These are phyloP conservation scores for Guadua angustifolia DNA, from an alignment of 176 grass and related monocot genomes.

Conservation along the genomic window DNA sequence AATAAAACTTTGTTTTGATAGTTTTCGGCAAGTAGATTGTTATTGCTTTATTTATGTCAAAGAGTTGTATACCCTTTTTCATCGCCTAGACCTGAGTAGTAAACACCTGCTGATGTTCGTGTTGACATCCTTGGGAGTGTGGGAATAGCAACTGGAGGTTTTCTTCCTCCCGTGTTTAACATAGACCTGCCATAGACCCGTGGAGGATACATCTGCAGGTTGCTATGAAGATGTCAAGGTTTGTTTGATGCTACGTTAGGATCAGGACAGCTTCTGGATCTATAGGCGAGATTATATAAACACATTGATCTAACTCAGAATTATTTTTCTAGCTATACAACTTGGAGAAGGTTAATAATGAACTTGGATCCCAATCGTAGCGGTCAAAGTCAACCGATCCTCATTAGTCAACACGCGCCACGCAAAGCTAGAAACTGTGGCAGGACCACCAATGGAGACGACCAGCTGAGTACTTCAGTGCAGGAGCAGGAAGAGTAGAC, in stretches of 20 bases:
- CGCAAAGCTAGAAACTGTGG: background rate
- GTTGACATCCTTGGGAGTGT: background rate
- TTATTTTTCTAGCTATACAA: background rate
- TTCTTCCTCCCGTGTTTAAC: background rate
- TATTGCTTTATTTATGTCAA: background rate
- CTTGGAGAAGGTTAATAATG: background rate
- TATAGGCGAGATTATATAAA: background rate
- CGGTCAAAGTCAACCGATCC: constrained; percentile 18
- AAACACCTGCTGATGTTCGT: background rate
- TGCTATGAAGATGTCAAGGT: background rate
- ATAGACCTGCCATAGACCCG: background rate
- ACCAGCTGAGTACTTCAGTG: background rate
- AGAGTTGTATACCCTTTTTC: background rate
- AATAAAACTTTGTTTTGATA: constrained; percentile 18
- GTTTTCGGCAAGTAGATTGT: background rate
- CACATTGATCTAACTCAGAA: background rate
- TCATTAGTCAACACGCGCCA: constrained; percentile 7
- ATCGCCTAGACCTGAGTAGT: background rate
- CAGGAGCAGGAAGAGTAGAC: background rate
- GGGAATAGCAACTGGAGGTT: no score
- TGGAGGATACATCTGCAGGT: background rate
- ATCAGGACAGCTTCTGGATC: background rate
- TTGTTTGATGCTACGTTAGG: background rate
- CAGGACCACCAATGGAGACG: background rate
- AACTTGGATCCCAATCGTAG: background rate